Percentiles rank a stretch among this genome's conserved stretches.
Evolutionary conservation across 371 early-diverging fungal species (phyloP).

Genomic region (Lichtheimia ornata): DNA sequence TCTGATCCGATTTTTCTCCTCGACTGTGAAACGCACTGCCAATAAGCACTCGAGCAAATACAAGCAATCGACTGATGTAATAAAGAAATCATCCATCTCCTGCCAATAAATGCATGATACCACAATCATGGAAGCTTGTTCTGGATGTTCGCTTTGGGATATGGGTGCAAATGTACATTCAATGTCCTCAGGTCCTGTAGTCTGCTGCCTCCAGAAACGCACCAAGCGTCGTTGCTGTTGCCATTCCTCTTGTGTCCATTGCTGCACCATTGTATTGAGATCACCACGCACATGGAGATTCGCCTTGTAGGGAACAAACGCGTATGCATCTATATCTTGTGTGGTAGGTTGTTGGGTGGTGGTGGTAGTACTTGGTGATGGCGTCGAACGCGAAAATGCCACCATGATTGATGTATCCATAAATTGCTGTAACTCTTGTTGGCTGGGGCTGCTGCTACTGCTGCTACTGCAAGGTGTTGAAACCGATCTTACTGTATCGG

Average conservation of each 20-base stretch:
- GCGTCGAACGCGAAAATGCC: too few species aligned
- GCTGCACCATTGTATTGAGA: conserved; percentile 55
- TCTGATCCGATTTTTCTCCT: conserved; percentile 80
- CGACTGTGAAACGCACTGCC: conserved; percentile 73
- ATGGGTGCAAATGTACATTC: conserved; percentile 72
- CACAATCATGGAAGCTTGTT: conserved; percentile 51
- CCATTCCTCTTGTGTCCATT: conserved; percentile 63
- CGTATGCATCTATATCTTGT: conserved; percentile 36
- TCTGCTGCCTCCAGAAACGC: conserved; percentile 74
- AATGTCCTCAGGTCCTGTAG: conserved; percentile 65
- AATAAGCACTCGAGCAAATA: conserved; percentile 72
- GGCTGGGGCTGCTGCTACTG: too few species aligned
- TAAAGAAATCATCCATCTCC: conserved; percentile 67
- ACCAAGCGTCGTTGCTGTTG: conserved; percentile 68
- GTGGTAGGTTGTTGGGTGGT: background rate
- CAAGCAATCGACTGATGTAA: conserved; percentile 79
- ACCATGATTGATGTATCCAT: too few species aligned
- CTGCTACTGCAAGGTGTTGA: too few species aligned
- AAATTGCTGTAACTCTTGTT: too few species aligned
- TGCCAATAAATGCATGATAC: conserved; percentile 83
- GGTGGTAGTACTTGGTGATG: too few species aligned
- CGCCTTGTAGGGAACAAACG: conserved; percentile 66
- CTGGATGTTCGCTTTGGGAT: conserved; percentile 39
- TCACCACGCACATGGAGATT: conserved; percentile 64
- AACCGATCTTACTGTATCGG: too few species aligned